A percentile compares a stretch with the other conserved stretches of the same genome.
Conservation (phyloP, 305 asterid genomes). For the Salvia sclarea region DNA sequence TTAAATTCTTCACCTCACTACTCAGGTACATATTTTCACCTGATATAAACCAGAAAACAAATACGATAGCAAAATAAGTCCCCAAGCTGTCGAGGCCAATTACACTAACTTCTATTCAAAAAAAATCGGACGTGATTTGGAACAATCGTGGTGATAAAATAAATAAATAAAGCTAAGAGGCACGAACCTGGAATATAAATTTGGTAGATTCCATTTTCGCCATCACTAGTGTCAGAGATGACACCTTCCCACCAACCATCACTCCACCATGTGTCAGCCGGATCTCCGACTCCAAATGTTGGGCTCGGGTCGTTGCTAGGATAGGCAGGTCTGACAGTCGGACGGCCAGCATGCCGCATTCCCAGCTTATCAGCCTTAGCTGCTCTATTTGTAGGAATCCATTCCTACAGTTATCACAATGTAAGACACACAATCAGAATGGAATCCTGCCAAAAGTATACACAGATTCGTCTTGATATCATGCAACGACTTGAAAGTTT, state of each 20-base stretch:
- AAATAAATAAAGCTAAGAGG: background rate
- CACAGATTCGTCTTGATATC: background rate
- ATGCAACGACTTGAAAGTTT: background rate
- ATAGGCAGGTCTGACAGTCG: conserved; percentile 67
- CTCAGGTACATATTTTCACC: conserved; percentile 76
- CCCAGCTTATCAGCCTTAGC: conserved; percentile 83
- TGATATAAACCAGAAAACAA: conserved; percentile 35
- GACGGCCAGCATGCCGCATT: conserved; percentile 69
- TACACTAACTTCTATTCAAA: background rate
- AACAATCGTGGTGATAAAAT: background rate
- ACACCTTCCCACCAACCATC: conserved; percentile 99
- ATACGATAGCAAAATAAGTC: background rate
- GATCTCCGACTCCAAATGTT: conserved; percentile 63
- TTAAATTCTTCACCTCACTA: conserved; percentile 52
- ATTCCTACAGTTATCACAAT: conserved; percentile 54
- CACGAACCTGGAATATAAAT: conserved; percentile 77
- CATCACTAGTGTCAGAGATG: conserved; percentile 41
- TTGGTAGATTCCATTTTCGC: conserved; percentile 49
- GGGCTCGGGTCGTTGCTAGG: conserved; percentile 36
- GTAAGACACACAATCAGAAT: background rate
- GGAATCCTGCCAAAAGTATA: background rate
- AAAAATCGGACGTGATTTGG: background rate
- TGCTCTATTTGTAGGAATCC: conserved; percentile 69
- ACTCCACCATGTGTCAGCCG: conserved; percentile 97
- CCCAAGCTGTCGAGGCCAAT: background rate